Conservation (phyloP, 192 early-diverging fungal species). For the Coemansia sp. region DNA sequence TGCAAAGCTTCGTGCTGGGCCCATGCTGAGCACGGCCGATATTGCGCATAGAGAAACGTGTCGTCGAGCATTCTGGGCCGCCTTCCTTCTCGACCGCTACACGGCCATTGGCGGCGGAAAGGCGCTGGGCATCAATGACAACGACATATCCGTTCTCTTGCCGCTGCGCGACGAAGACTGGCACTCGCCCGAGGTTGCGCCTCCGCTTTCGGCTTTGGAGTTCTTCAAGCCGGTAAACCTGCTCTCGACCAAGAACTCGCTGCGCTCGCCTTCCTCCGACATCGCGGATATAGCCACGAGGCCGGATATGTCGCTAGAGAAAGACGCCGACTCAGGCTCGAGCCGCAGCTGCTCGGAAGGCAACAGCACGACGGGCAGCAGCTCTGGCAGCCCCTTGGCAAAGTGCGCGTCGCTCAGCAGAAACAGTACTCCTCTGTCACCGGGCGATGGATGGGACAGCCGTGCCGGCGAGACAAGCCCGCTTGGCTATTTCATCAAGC, state of each 20-base stretch:
- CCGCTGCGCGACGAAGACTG: slow-evolving; percentile 47
- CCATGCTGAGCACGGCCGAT: slow-evolving; percentile 34
- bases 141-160: slow-evolving; percentile 44
- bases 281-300: neutral
- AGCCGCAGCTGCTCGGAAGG: neutral
- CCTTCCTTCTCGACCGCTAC: slow-evolving; percentile 47
- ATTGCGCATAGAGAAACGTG: slow-evolving; percentile 43
- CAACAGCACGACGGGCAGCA: slow-evolving; percentile 6
- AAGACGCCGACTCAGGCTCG: neutral
- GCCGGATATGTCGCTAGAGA: neutral
- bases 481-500: slow-evolving; percentile 49
- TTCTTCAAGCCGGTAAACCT: slow-evolving; percentile 37
- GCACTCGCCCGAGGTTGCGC: slow-evolving; percentile 20
- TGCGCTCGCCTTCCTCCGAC: neutral
- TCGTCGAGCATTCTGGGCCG: slow-evolving; percentile 53
- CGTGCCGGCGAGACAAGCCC: slow-evolving; percentile 28
- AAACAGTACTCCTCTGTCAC: slow-evolving; percentile 16
- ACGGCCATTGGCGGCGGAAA: slow-evolving; percentile 52
- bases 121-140: slow-evolving; percentile 52
- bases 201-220: slow-evolving; percentile 41
- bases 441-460: slow-evolving; percentile 25
- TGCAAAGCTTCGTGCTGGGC: slow-evolving; percentile 35
- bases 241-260: neutral
- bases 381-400: slow-evolving; percentile 19
- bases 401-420: slow-evolving; percentile 12